Evolutionary conservation across 2,329 filamentous ascomycete genomes (phyloP).

Genomic region (Monilinia fructigena): DNA sequence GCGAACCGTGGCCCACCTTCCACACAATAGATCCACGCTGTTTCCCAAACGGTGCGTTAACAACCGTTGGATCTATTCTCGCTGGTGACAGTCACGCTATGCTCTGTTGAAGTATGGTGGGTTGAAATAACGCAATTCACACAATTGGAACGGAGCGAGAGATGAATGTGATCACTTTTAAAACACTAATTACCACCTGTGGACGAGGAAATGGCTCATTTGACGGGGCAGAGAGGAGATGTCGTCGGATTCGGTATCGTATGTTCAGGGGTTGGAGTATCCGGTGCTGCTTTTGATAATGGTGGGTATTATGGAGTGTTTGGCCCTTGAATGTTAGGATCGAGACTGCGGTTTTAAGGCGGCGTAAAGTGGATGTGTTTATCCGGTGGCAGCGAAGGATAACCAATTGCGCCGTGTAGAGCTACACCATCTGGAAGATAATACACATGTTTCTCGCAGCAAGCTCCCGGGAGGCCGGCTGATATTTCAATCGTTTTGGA

Average conservation of each 20-base stretch:
- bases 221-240: constrained; percentile 14
- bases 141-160: background rate
- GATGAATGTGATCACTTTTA: background rate
- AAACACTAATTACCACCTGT: background rate
- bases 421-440: background rate
- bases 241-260: constrained; percentile 20
- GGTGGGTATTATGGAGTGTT: background rate
- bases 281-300: constrained; percentile 13
- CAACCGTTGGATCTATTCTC: background rate
- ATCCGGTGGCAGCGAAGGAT: background rate
- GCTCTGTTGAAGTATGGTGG: background rate
- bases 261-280: constrained; percentile 15
- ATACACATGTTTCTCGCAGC: background rate
- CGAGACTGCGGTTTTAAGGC: background rate
- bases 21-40: background rate
- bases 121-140: background rate
- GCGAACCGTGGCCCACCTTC: constrained; percentile 15
- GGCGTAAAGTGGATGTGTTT: constrained; percentile 9
- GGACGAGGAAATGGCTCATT: background rate
- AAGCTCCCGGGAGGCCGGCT: background rate
- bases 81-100: constrained; percentile 11
- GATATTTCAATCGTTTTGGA: background rate
- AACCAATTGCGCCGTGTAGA: background rate
- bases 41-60: background rate
- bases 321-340: background rate